phyloP scores from a whole-genome alignment of 2,329 filamentous ascomycete genomes.

The Fusarium keratoplasticum region DNA sequence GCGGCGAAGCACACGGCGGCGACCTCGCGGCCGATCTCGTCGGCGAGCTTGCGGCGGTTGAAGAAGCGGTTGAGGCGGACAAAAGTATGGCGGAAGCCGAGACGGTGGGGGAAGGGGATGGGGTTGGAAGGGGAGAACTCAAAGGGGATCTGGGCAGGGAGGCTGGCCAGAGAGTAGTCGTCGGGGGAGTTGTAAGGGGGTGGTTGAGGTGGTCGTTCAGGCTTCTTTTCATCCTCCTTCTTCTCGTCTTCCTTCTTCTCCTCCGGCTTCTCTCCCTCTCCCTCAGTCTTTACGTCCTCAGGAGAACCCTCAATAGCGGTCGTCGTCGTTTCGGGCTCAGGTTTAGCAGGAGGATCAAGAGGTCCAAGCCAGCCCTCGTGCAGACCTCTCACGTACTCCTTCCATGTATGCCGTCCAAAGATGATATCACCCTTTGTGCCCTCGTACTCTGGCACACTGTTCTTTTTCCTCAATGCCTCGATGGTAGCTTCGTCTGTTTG shows the following conservation, averaged over 20 bases:
- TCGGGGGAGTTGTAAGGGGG: slow-evolving; percentile 78
- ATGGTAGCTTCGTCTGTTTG: slow-evolving; percentile 67
- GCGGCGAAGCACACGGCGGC: slow-evolving; percentile 83
- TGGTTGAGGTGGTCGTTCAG: slow-evolving; percentile 70
- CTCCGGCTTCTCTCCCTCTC: slow-evolving; percentile 52
- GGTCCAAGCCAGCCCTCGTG: slow-evolving; percentile 98
- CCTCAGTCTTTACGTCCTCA: slow-evolving; percentile 35
- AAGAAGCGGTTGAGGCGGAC: slow-evolving; percentile 89
- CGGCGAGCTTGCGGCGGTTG: slow-evolving; percentile 85
- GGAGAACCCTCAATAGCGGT: slow-evolving; percentile 41
- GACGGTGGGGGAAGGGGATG: slow-evolving; percentile 86
- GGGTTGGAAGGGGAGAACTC: slow-evolving; percentile 79
- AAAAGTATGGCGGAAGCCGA: slow-evolving; percentile 92
- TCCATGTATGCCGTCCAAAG: slow-evolving; percentile 93
- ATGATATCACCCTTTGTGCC: slow-evolving; percentile 87
- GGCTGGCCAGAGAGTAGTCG: slow-evolving; percentile 75
- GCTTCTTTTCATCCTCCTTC: slow-evolving; percentile 64
- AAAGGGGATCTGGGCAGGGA: slow-evolving; percentile 74
- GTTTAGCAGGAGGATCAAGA: slow-evolving; percentile 69
- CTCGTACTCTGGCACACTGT: slow-evolving; percentile 76
- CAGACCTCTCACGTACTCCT: slow-evolving; percentile 92
- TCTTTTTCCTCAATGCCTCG: slow-evolving; percentile 71
- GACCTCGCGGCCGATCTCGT: slow-evolving; percentile 87
- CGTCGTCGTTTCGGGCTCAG: slow-evolving; percentile 39
- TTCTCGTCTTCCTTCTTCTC: slow-evolving; percentile 49